A percentile compares a stretch with the other conserved stretches of the same genome.
phyloP scores from a whole-genome alignment of 169 alveolate species.

The Toxoplasma gondii region DNA sequence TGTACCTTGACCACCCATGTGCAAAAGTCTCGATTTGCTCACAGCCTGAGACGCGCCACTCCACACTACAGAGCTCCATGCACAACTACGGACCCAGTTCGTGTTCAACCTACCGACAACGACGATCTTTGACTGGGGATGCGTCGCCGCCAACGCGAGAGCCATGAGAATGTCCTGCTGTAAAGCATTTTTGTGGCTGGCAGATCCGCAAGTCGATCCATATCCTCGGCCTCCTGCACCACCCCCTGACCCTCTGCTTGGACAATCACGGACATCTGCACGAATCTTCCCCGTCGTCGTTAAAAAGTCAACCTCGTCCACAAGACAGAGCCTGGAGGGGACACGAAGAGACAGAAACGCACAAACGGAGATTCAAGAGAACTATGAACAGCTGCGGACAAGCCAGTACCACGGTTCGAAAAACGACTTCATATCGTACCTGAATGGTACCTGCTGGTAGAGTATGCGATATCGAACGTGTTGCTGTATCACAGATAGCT shows the following conservation, averaged over 20 bases:
- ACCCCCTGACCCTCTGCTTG: neutral
- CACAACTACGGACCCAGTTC: neutral
- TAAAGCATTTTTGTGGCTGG: neutral
- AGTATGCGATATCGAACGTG: too few species aligned
- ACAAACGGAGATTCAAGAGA: too few species aligned
- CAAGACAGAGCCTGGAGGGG: slow-evolving; percentile 46
- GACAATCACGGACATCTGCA: slow-evolving; percentile 1
- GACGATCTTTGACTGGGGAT: slow-evolving; percentile 17
- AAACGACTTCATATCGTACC: too few species aligned
- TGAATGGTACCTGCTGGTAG: too few species aligned
- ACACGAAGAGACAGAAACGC: too few species aligned
- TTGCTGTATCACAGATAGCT: too few species aligned
- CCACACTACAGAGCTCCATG: too few species aligned
- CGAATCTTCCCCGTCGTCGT: slow-evolving; percentile 29
- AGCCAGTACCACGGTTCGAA: too few species aligned
- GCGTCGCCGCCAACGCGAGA: slow-evolving; percentile 47
- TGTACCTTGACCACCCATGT: too few species aligned
- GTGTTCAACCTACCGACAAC: slow-evolving; percentile 29
- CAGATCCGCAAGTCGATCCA: neutral
- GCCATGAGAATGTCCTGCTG: slow-evolving; percentile 54
- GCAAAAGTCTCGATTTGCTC: too few species aligned
- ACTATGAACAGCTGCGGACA: too few species aligned
- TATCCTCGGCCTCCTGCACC: neutral
- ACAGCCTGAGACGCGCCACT: too few species aligned
- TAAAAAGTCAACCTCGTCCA: slow-evolving; percentile 49